These are phyloP conservation scores for Cladosporium sp. DNA, from an alignment of 2,329 filamentous ascomycete species.

Conservation along the genomic window DNA sequence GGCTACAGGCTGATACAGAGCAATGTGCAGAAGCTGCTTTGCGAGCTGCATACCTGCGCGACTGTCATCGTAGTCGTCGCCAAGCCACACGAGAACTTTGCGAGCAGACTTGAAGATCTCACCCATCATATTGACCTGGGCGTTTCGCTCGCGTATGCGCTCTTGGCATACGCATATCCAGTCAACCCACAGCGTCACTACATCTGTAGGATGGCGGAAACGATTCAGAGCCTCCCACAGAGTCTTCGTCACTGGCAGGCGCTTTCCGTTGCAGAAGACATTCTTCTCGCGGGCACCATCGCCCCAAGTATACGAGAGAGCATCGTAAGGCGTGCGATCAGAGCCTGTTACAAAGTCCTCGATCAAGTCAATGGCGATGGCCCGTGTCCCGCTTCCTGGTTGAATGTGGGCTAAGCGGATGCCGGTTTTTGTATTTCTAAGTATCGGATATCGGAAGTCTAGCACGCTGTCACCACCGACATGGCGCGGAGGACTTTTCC, in stretches of 20 bases:
- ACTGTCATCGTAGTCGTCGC: slow-evolving; percentile 26
- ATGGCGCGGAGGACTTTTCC: slow-evolving; percentile 19
- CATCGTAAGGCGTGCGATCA: slow-evolving; percentile 24
- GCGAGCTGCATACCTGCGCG: slow-evolving; percentile 27
- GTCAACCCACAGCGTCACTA: slow-evolving; percentile 28
- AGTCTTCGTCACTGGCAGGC: slow-evolving; percentile 23
- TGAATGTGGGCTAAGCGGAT: slow-evolving; percentile 27
- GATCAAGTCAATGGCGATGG: slow-evolving; percentile 23
- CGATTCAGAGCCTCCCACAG: slow-evolving; percentile 26
- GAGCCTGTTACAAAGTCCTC: slow-evolving; percentile 24
- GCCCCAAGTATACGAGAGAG: slow-evolving; percentile 30
- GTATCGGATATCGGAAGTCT: slow-evolving; percentile 23
- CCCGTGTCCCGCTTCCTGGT: slow-evolving; percentile 23
- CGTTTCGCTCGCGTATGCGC: slow-evolving; percentile 24
- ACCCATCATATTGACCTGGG: slow-evolving; percentile 31
- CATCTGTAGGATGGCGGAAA: slow-evolving; percentile 21
- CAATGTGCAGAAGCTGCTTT: slow-evolving; percentile 23
- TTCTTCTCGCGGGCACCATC: slow-evolving; percentile 18
- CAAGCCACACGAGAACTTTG: slow-evolving; percentile 30
- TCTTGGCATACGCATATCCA: slow-evolving; percentile 31
- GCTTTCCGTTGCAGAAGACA: slow-evolving; percentile 26
- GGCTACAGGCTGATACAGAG: slow-evolving; percentile 13
- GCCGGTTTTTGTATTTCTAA: slow-evolving; percentile 23
- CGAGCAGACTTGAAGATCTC: slow-evolving; percentile 28
- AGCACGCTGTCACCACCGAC: slow-evolving; percentile 5